Base-by-base conservation (phyloP, 163 green algal species). In the Chlamydomonas reinhardtii region DNA sequence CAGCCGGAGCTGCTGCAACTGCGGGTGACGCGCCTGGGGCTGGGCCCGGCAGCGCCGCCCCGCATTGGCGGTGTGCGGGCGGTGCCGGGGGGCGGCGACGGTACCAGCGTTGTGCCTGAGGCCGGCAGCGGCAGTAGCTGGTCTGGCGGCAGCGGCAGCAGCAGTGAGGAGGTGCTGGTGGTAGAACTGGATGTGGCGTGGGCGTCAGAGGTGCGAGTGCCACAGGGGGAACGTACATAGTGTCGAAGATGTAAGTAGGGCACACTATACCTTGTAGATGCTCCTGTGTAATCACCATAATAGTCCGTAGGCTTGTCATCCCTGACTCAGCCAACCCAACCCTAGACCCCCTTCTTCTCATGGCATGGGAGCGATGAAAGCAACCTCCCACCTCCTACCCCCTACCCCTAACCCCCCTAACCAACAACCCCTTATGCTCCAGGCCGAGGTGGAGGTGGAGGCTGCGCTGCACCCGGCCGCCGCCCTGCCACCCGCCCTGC, bases 151-250 rank as follows among this genome's bases (percentile, higher is more conserved):
- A 48, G 35, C 35, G 37, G 62, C 34, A 64, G 76, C 11, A 56
- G 79, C 68, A 43, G n/a, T 1, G 29, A 20, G 0, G 59, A 83
- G 8, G 73, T 73, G 24, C 82, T 90, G 56, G 77, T 93, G 65
- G 43, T 77, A 25, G 87, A 95, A 61, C 87, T 93, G 29, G 78
- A 88, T 17, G 73, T 90, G 85, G 95, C 94, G 0, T 64, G 84
- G 79, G 79, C 79, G 25, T 16, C 68, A 6, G 79, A 54, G 14
- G 32, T 35, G 31, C 43, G 71, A 69, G 78, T 85, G 52, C 39
- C 39, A n/a, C n/a, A n/a, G n/a, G n/a, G n/a, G n/a, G n/a, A n/a
- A n/a, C n/a, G n/a, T n/a, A n/a, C n/a, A n/a, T n/a, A n/a, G n/a
- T n/a, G n/a, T n/a, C n/a, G n/a, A n/a, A n/a, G n/a, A n/a, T n/a